A percentile compares a stretch with the other conserved stretches of the same genome.
Evolutionary conservation across 106 monocot genomes (phyloP).

Genomic region (Acorus calamus): DNA sequence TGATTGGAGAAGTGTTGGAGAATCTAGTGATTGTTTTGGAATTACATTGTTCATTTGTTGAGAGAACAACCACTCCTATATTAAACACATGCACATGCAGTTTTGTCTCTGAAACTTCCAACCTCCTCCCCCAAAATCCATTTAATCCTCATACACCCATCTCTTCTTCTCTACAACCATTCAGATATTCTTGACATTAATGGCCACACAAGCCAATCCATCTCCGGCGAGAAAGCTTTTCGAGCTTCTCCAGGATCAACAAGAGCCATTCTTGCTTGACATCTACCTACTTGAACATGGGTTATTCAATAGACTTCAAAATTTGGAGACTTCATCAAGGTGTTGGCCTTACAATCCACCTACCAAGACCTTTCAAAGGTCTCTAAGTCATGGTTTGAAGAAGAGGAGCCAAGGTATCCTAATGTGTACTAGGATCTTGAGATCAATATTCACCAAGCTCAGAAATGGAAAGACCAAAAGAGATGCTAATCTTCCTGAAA

Average conservation of each 20-base stretch:
- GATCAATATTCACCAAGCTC: constrained; percentile 11
- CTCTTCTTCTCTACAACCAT: too few relatives aligned
- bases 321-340: constrained; percentile 1
- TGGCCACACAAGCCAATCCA: background rate
- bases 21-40: too few relatives aligned
- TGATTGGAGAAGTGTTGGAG: too few relatives aligned
- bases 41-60: too few relatives aligned
- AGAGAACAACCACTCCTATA: too few relatives aligned
- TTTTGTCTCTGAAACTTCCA: too few relatives aligned
- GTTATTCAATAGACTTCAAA: constrained; percentile 17
- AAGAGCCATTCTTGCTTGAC: constrained; percentile 61
- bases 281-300: constrained; percentile 44
- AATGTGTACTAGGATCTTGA: background rate
- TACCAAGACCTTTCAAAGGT: constrained; percentile 16
- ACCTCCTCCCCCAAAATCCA: too few relatives aligned
- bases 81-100: too few relatives aligned
- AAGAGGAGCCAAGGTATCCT: background rate
- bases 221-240: constrained; percentile 32
- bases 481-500: background rate
- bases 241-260: constrained; percentile 68
- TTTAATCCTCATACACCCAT: too few relatives aligned
- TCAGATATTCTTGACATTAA: too few relatives aligned
- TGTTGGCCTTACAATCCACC: constrained; percentile 28
- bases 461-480: constrained; percentile 4
- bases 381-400: constrained; percentile 9